Base-by-base conservation (phyloP, 805 yeast genomes). In the Saturnispora diversa region DNA sequence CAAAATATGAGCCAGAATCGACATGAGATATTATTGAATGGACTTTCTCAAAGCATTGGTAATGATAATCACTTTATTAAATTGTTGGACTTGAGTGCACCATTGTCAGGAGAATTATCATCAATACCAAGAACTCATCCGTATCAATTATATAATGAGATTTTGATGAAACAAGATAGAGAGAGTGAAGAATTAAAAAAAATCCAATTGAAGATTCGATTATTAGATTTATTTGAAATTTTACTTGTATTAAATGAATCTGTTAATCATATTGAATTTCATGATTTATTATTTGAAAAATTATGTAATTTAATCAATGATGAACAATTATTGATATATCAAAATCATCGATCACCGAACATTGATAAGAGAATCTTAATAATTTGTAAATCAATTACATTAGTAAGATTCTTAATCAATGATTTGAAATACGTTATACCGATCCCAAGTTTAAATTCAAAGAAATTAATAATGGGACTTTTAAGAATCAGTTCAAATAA, bases 21-120 rank as follows among this genome's bases (percentile, higher is more conserved):
- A n/a, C n/a, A n/a, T n/a, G n/a, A n/a, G n/a, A n/a, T n/a, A n/a
- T n/a, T n/a, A n/a, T n/a, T 74, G 34, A 72, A 62, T 48, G 83
- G 84, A 0, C 56, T 79, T 35, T 77, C 74, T 51, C 52, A 80
- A 43, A 45, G 65, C 3, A 39, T 74, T 23, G 84, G 84, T 1
- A n/a, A n/a, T n/a, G 71, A 73, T 47, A 74, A 72, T 44, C 41
- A 46, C 1, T 74, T 70, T 49, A 58, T 65, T 22, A 46, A 45
- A 10, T 61, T 72, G 15, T 50, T 78, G 25, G 69, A 68, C 16
- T 54, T 61, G 22, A 52, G 72, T 3, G 58, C 74, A 4, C 73
- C 77, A 1, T 15, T 43, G 6, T 33, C 45, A 21, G 45, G 40
- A 25, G 29, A 40, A 9, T 24, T 46, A 3, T 41, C 52, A 3